Evolutionary conservation across 768 basidiomycete species (phyloP).

Genomic region (Mycena leptocephala): DNA sequence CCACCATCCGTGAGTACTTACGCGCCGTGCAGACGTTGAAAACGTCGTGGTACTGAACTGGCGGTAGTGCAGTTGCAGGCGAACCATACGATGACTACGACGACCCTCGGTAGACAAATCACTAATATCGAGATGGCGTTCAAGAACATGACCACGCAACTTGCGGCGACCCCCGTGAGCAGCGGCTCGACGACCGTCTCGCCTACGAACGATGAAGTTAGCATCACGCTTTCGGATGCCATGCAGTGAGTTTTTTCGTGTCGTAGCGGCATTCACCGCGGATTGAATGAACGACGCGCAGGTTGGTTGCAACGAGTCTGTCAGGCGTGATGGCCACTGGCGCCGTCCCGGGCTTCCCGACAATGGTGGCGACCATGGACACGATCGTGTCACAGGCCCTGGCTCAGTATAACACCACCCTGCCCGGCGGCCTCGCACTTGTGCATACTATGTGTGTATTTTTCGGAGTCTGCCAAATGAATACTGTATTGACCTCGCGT

Average conservation of each 20-base stretch:
- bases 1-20: conserved; percentile 45
- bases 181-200: conserved; percentile 48
- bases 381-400: conserved; percentile 43
- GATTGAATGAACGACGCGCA: conserved; percentile 4
- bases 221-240: conserved; percentile 47
- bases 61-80: conserved; percentile 42
- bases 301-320: conserved; percentile 47
- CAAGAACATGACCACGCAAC: conserved; percentile 36
- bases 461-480: too few species aligned
- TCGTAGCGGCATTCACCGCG: neutral
- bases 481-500: neutral
- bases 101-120: conserved; percentile 46
- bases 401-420: conserved; percentile 48
- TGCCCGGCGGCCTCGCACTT: conserved; percentile 43
- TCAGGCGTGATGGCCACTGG: conserved; percentile 45
- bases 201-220: conserved; percentile 55
- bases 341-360: conserved; percentile 46
- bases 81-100: conserved; percentile 42
- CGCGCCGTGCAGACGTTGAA: neutral
- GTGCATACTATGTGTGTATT: conserved; percentile 50
- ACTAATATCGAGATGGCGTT: conserved; percentile 46
- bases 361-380: conserved; percentile 46
- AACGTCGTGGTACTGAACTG: neutral
- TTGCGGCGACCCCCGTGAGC: conserved; percentile 46
- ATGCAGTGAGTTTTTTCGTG: conserved; percentile 44